phyloP scores from a whole-genome alignment of 163 green algal species.

The Prototheca stagnorum region DNA sequence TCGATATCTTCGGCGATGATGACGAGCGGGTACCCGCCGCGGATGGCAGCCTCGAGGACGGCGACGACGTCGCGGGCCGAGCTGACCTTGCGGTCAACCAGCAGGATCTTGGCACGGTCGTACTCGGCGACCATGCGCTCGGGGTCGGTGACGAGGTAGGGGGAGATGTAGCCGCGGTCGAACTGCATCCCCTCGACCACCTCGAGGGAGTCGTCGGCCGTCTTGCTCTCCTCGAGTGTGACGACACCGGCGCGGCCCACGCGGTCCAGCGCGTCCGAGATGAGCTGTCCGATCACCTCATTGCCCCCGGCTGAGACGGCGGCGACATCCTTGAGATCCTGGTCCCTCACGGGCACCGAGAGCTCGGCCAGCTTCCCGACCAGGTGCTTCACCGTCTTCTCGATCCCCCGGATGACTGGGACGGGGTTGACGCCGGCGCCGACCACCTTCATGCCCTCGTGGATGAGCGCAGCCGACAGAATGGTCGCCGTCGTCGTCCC shows the following conservation, averaged over 20 bases:
- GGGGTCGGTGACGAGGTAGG: constrained; percentile 99
- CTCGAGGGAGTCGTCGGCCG: constrained; percentile 83
- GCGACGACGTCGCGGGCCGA: constrained; percentile 91
- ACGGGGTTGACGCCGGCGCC: constrained; percentile 83
- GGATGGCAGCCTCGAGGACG: constrained; percentile 79
- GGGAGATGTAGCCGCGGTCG: constrained; percentile 96
- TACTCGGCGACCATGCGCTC: constrained; percentile 97
- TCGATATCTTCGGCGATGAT: constrained; percentile 99
- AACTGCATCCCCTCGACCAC: constrained; percentile 99
- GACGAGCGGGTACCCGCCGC: constrained; percentile 80
- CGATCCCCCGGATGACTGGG: constrained; percentile 91
- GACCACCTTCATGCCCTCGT: constrained; percentile 97
- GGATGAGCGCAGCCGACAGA: constrained; percentile 90
- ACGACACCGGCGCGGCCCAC: constrained; percentile 87
- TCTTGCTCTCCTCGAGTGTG: constrained; percentile 96
- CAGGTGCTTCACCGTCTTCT: constrained; percentile 83
- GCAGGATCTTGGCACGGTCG: constrained; percentile 89
- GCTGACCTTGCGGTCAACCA: constrained; percentile 99
- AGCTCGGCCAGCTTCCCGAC: constrained; percentile 72
- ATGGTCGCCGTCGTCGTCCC: constrained; percentile 98
- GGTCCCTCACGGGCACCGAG: constrained; percentile 74
- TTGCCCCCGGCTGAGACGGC: constrained; percentile 87
- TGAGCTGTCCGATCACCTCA: constrained; percentile 78
- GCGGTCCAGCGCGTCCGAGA: constrained; percentile 88
- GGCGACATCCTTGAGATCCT: constrained; percentile 87